Evolutionary conservation across 768 basidiomycete species (phyloP), one percentile per base, ranked within the genome.

Genomic region (Naganishia friedmannii): DNA sequence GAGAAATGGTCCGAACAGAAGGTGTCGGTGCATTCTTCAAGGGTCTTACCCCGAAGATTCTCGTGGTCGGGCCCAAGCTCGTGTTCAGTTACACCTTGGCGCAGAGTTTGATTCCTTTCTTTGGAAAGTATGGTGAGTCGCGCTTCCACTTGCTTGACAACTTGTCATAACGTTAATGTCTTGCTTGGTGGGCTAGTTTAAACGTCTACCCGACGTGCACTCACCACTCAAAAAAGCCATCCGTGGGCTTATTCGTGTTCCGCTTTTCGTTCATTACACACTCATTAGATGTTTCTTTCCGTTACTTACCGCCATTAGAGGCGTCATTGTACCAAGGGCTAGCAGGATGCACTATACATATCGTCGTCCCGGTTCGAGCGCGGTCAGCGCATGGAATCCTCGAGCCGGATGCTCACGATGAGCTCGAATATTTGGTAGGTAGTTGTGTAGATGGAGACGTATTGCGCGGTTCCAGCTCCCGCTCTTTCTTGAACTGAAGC

Each of bases 51-150:
- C 95, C 95, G 66, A 99, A 98, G 86, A 92, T 93, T 39, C 85
- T 97, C 55, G 93, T 97, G 72, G 93, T 98, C 45, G 94, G 93
- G 65, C 95, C 95, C 48, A 97, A 98, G 83, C 88, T 98, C 42
- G 92, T 98, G 75, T 98, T 98, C 86, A 93, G 91, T 76, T 97
- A 95, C 84, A 98, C 95, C 58, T 86, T 97, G 3, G 95, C 95
- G 13, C 95, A 98, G 82, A 90, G 90, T 21, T 85, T 98, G 81
- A 97, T 98, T 84, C 94, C 94, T 55, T 83, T 89, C 76, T 96
- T 94, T 82, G 86, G 88, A 53, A 87, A 91, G 80, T 94, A 91
- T 81, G 90, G 79, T 78, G 54, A 71, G 79, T 77, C 9, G 19
- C 65, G n/a, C n/a, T n/a, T n/a, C n/a, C n/a, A n/a, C n/a, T n/a